A percentile compares a stretch with the other conserved stretches of the same genome.
phyloP scores from a whole-genome alignment of 164 flowering plant species.

The Brasenia schreberi region DNA sequence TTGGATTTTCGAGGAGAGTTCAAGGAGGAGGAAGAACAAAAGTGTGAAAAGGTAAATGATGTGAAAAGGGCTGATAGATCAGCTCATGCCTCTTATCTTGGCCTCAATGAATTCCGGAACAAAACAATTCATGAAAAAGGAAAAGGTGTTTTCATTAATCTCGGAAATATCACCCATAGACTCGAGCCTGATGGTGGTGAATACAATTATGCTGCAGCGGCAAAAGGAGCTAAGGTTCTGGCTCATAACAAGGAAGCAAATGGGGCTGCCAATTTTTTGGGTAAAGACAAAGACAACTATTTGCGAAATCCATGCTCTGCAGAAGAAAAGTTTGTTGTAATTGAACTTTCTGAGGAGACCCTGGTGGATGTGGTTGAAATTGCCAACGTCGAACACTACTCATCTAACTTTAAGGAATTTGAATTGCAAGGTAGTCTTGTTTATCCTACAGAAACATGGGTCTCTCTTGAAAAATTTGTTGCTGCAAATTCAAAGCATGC shows the following conservation, averaged over 20 bases:
- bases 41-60: constrained; percentile 7
- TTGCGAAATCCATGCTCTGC: constrained; percentile 80
- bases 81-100: constrained; percentile 25
- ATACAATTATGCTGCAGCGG: constrained; percentile 69
- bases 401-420: constrained; percentile 79
- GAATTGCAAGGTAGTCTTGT: constrained; percentile 52
- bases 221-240: constrained; percentile 79
- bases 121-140: constrained; percentile 29
- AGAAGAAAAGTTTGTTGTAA: constrained; percentile 46
- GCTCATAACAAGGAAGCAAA: constrained; percentile 70
- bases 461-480: constrained; percentile 38
- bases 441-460: constrained; percentile 65
- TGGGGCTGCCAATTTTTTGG: constrained; percentile 67
- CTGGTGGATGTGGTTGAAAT: constrained; percentile 62
- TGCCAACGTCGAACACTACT: constrained; percentile 80
- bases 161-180: constrained; percentile 48
- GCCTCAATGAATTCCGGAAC: constrained; percentile 46
- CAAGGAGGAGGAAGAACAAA: constrained; percentile 4
- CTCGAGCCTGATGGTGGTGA: constrained; percentile 63
- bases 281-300: constrained; percentile 66
- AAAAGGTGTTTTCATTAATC: constrained; percentile 12
- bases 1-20: not conserved
- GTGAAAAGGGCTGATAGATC: constrained; percentile 19
- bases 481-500: constrained; percentile 66
- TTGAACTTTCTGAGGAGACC: constrained; percentile 78